Evolutionary conservation across 306 rosid species (phyloP).

Genomic region (Cucurbita ficifolia): DNA sequence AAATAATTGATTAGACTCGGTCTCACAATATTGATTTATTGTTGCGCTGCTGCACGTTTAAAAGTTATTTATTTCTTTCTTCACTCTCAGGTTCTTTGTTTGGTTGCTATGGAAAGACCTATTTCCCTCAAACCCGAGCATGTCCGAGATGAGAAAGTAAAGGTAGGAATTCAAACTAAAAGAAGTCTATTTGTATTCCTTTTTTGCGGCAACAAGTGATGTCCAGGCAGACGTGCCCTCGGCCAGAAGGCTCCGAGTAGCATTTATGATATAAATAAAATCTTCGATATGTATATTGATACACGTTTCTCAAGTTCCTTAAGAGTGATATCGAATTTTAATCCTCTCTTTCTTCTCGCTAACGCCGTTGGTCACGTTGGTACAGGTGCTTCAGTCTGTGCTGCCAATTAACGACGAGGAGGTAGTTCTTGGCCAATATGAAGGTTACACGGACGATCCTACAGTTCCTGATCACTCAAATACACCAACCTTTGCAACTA

Average conservation of each 20-base stretch:
- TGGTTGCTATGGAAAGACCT: constrained; percentile 96
- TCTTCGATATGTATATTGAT: neutral
- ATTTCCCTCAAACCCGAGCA: constrained; percentile 86
- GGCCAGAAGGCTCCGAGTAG: neutral
- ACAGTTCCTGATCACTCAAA: constrained; percentile 88
- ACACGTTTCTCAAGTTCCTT: neutral
- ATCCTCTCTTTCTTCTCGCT: neutral
- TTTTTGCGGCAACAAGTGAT: neutral
- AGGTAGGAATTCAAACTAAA: constrained; percentile 28
- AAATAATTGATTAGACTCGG: neutral
- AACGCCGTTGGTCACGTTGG: neutral
- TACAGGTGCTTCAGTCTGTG: constrained; percentile 85
- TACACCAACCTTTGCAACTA: constrained; percentile 88
- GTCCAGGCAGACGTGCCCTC: neutral
- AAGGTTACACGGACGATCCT: constrained; percentile 87
- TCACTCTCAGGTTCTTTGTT: constrained; percentile 61
- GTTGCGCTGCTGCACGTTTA: neutral
- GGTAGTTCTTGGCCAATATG: constrained; percentile 87
- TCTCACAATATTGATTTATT: neutral
- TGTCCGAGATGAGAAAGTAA: constrained; percentile 94
- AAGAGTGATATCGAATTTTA: neutral
- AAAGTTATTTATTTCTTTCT: constrained; percentile 4
- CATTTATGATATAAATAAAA: neutral
- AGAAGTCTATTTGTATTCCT: neutral
- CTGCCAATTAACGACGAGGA: constrained; percentile 74